Base-by-base conservation (phyloP, 2,329 filamentous ascomycete species). In the Epichloe uncinata region DNA sequence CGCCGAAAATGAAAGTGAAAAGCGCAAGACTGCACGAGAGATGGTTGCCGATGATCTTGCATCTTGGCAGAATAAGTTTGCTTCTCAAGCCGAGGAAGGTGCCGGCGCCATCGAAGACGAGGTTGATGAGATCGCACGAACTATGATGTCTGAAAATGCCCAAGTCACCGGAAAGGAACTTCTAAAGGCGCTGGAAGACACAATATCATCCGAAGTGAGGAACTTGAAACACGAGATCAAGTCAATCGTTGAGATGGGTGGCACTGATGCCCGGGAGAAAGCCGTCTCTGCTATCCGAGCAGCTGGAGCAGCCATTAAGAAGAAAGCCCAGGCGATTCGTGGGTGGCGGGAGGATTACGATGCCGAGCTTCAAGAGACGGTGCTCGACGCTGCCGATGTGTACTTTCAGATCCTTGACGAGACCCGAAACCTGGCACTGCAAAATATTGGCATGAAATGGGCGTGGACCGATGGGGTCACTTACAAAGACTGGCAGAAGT, bases 401-500 rank as follows among this genome's bases (percentile, higher is more conserved):
- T 91, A 91, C 43, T 80, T 95, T 49, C 78, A 83, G 61, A 87
- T 94, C 15, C 77, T 96, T 34, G 85, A 91, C 55, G 79, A 81
- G 60, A 90, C 93, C 53, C 81, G 87, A 41, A 85, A 90, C 58
- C 74, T 95, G 36, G 87, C 89, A 5, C 75, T 96, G 35, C 87
- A 95, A 63, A 87, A 94, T 64, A 88, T 96, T 49, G 90, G 90
- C 50, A 91, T 94, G 81, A 80, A 79, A 61, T 98, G 93, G 90
- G 89, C 91, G 12, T 95, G 87, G 84, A 93, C 89, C 70, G 89
- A 97, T 51, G 88, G 88, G 34, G 79, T 98, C 53, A 95, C 91
- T 1, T 96, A 98, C 73, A 90, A 94, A 65, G 89, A 98, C 65
- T 98, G 93, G 93, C 81, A 84, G 52, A 93, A 91, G 64, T 98